Base-by-base conservation (phyloP, 441 rosid species). In the Rhodomyrtus psidioides region DNA sequence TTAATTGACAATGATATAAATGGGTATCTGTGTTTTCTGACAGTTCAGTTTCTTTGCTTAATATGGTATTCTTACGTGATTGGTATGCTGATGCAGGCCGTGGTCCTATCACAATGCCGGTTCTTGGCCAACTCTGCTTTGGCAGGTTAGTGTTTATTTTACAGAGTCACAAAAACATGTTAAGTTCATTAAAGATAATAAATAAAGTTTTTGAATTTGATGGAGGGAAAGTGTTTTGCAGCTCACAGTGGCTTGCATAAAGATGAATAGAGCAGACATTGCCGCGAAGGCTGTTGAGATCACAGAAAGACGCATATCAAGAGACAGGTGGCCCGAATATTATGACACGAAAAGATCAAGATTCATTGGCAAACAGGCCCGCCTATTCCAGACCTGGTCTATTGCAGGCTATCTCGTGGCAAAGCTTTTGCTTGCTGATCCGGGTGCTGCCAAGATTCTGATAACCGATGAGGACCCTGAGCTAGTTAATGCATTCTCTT, bases 31-130 rank as follows among this genome's bases (percentile, higher is more conserved):
- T 34, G 27, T 34, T 39, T 62, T 85, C 46, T 34, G 79, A 65
- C 79, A 10, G 21, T 39, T 21, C 5, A 39, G 79, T 82, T 24
- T 51, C 34, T 27, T 70, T 53, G 54, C 55, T 84, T 34, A 26
- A 70, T 57, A 4, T 28, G n/a, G 56, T 60, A 65, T 65, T 65
- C 56, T 53, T 46, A 53, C 15, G 57, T 39, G 39, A 12, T 26
- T 28, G 83, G 85, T 84, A 46, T 34, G 82, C 58, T 87, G 82
- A 79, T 90, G 91, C 93, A 95, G 97, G 62, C 94, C 96, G 46
- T 95, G 98, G 98, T 95, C 96, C 81, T 95, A 95, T 89, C 96
- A 94, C 90, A 95, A 94, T 88, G 96, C 92, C 85, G 98, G 98
- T 83, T 89, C 96, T 55, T 95, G 98, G 96, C 96, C 96, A 65